phyloP scores from a whole-genome alignment of 495 filamentous ascomycete species.

The Sordaria brevicollis region DNA sequence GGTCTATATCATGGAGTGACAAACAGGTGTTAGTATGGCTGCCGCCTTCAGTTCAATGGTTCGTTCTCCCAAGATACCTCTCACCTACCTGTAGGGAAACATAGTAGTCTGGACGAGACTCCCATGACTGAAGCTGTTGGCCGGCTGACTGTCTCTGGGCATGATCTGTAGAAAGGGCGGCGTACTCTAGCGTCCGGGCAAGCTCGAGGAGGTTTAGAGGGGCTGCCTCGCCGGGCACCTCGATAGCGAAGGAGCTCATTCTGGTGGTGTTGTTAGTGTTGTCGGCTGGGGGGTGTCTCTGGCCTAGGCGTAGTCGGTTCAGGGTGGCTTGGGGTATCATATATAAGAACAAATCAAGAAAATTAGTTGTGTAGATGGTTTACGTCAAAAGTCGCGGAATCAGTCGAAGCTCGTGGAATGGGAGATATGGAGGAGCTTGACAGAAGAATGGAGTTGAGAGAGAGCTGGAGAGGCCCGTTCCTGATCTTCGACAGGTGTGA shows the following conservation, averaged over 20 bases:
- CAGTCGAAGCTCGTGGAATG: not conserved
- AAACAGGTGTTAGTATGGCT: not conserved
- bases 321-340: not conserved
- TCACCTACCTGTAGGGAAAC: slow-evolving; percentile 60
- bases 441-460: not conserved
- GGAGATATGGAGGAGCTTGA: not conserved
- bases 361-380: not conserved
- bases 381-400: not conserved
- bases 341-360: not conserved
- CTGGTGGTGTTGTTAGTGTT: not conserved
- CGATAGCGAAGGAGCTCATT: slow-evolving; percentile 46
- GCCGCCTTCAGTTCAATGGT: not conserved
- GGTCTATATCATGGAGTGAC: slow-evolving; percentile 35
- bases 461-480: not conserved
- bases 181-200: slow-evolving; percentile 57
- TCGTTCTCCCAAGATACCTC: slow-evolving; percentile 13
- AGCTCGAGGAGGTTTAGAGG: slow-evolving; percentile 56
- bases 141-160: slow-evolving; percentile 68
- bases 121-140: slow-evolving; percentile 80
- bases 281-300: not conserved
- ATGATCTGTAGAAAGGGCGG: slow-evolving; percentile 63
- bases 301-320: not conserved
- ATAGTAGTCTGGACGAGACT: slow-evolving; percentile 64
- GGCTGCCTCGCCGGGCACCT: slow-evolving; percentile 41
- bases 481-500: not conserved